A percentile compares a stretch with the other conserved stretches of the same genome.
These are phyloP conservation scores for Naumovozyma baii DNA, from an alignment of 805 yeast genomes.

Conservation along the genomic window DNA sequence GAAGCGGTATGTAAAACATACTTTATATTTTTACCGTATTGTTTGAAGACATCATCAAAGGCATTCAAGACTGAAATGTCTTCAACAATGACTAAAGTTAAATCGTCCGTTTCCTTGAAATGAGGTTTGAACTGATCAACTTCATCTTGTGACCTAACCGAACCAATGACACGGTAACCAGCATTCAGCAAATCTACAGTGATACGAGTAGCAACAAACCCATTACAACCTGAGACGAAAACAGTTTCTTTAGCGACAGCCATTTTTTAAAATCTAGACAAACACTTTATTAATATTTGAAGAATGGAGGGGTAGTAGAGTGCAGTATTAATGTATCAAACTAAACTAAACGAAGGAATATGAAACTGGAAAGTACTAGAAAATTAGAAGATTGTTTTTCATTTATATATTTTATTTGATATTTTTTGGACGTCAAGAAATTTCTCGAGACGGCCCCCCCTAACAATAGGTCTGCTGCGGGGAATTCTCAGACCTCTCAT, in stretches of 20 bases:
- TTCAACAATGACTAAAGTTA: slow-evolving; percentile 28
- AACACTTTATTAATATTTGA: too few relatives aligned
- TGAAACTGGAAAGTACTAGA: too few relatives aligned
- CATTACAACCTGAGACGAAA: slow-evolving; percentile 43
- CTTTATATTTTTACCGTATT: slow-evolving; percentile 33
- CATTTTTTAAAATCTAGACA: too few relatives aligned
- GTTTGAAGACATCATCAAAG: slow-evolving; percentile 36
- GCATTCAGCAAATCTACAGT: slow-evolving; percentile 32
- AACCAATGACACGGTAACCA: slow-evolving; percentile 39
- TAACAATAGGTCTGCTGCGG: too few relatives aligned
- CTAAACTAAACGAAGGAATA: too few relatives aligned
- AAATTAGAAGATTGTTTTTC: too few relatives aligned
- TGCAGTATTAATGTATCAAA: too few relatives aligned
- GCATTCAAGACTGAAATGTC: slow-evolving; percentile 32
- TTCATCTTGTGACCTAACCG: slow-evolving; percentile 38
- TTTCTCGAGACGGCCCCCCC: too few relatives aligned
- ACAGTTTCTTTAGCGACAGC: slow-evolving; percentile 16
- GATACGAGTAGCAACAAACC: slow-evolving; percentile 43
- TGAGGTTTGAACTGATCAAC: slow-evolving; percentile 31
- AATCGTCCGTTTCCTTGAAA: slow-evolving; percentile 19
- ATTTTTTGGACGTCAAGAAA: too few relatives aligned
- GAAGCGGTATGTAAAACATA: slow-evolving; percentile 43
- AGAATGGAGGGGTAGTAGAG: too few relatives aligned
- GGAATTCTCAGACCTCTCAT: too few relatives aligned
- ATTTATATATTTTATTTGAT: too few relatives aligned